A percentile compares a stretch with the other conserved stretches of the same genome.
phyloP scores from a whole-genome alignment of 2,329 filamentous ascomycete species.

The Monosporascus sp. region DNA sequence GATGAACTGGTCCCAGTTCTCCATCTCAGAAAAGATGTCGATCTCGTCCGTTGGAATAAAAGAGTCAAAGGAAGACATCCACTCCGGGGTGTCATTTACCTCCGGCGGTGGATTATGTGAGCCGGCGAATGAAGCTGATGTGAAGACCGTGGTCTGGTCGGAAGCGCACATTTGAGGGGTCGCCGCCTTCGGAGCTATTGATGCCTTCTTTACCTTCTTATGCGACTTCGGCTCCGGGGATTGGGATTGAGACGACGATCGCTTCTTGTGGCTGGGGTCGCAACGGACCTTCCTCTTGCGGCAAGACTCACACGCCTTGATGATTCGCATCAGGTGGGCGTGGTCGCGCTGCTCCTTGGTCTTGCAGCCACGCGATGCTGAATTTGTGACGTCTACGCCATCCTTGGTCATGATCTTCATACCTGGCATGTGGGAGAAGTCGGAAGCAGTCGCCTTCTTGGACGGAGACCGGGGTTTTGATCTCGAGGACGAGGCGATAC shows the following conservation, averaged over 20 bases:
- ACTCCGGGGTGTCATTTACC: constrained; percentile 4
- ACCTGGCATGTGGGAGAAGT: constrained; percentile 51
- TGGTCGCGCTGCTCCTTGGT: constrained; percentile 64
- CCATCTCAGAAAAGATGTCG: constrained; percentile 15
- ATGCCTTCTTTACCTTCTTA: constrained; percentile 36
- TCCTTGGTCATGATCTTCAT: constrained; percentile 64
- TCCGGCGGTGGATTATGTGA: background rate
- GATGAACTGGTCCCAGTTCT: constrained; percentile 42
- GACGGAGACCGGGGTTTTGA: constrained; percentile 20
- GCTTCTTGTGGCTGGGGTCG: constrained; percentile 54
- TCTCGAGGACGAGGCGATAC: constrained; percentile 24
- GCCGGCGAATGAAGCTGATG: background rate
- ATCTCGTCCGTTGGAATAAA: constrained; percentile 12
- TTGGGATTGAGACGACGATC: constrained; percentile 29
- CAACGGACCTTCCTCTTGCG: constrained; percentile 59
- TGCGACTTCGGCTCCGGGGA: constrained; percentile 25
- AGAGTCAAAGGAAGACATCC: constrained; percentile 15
- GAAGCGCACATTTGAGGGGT: background rate
- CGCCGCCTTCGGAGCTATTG: background rate
- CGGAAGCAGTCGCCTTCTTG: constrained; percentile 26
- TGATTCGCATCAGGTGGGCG: constrained; percentile 60
- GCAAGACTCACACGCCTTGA: constrained; percentile 62
- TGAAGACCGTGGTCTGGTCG: background rate
- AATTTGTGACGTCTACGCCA: constrained; percentile 57
- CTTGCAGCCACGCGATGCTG: constrained; percentile 57